phyloP scores from a whole-genome alignment of 2,329 filamentous ascomycete species.

The Ceratocystis cubensis region DNA sequence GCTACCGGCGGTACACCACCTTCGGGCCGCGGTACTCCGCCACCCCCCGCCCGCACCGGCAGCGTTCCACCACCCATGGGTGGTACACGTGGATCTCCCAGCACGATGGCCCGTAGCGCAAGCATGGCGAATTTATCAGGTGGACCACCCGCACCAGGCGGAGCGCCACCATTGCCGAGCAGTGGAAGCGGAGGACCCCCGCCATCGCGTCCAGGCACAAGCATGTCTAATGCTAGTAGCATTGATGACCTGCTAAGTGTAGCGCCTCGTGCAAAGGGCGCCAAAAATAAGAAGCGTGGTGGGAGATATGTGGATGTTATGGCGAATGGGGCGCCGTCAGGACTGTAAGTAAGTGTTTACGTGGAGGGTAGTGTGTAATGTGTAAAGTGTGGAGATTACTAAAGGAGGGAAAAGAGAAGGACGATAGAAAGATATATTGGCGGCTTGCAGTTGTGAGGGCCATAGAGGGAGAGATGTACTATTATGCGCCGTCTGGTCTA shows the following conservation, averaged over 20 bases:
- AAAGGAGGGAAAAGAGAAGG: background rate
- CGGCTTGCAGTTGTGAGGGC: no score
- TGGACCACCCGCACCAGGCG: conserved; percentile 26
- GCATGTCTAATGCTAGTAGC: conserved; percentile 82
- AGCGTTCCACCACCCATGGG: conserved; percentile 29
- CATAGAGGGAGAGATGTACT: background rate
- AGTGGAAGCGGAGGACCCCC: conserved; percentile 28
- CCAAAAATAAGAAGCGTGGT: conserved; percentile 64
- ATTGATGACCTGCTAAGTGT: conserved; percentile 86
- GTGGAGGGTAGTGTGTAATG: no score
- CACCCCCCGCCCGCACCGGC: conserved; percentile 22
- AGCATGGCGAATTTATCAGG: conserved; percentile 16
- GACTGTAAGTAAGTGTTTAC: background rate
- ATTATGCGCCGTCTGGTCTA: background rate
- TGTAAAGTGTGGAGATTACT: background rate
- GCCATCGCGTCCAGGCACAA: conserved; percentile 59
- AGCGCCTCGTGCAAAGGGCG: conserved; percentile 52
- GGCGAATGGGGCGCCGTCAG: conserved; percentile 41
- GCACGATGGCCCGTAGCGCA: conserved; percentile 14
- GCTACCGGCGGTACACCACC: conserved; percentile 42
- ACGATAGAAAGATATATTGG: background rate
- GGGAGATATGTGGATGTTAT: conserved; percentile 94
- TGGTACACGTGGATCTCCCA: conserved; percentile 21
- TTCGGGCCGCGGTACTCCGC: conserved; percentile 29
- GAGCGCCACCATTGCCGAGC: conserved; percentile 23